Percentiles rank a stretch among this genome's conserved stretches.
phyloP scores from a whole-genome alignment of 2,329 filamentous ascomycete species.

The Botryotinia convoluta region DNA sequence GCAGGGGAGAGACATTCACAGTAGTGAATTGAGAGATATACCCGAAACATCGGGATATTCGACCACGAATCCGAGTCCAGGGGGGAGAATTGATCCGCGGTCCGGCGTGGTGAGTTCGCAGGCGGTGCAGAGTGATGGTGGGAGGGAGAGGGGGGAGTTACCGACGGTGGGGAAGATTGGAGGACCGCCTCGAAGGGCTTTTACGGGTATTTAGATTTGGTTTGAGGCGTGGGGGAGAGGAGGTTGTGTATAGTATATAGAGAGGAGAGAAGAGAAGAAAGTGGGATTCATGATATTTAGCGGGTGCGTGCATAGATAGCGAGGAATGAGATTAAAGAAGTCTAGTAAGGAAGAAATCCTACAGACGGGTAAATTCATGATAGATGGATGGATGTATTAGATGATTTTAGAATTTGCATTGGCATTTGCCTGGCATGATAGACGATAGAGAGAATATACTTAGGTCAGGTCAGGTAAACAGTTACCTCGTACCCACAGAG shows the following conservation, averaged over 20 bases:
- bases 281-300: no score
- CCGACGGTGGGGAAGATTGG: slow-evolving; percentile 20
- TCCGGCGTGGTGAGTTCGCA: slow-evolving; percentile 37
- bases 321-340: not conserved
- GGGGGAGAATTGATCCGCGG: slow-evolving; percentile 36
- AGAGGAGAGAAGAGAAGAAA: no score
- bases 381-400: not conserved
- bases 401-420: not conserved
- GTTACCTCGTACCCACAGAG: not conserved
- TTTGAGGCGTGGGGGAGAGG: not conserved
- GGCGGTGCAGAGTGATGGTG: slow-evolving; percentile 34
- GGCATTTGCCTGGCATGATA: not conserved
- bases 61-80: slow-evolving; percentile 17
- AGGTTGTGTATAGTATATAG: not conserved
- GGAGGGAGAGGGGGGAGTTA: slow-evolving; percentile 30
- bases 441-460: not conserved
- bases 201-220: not conserved
- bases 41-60: slow-evolving; percentile 39
- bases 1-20: slow-evolving; percentile 40
- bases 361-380: not conserved
- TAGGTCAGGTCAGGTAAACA: not conserved
- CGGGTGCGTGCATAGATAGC: slow-evolving; percentile 5
- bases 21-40: slow-evolving; percentile 37
- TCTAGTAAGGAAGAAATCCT: not conserved
- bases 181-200: not conserved